Evolutionary conservation across 2,329 filamentous ascomycete genomes (phyloP).

Genomic region (Cordyceps cateniannulata): DNA sequence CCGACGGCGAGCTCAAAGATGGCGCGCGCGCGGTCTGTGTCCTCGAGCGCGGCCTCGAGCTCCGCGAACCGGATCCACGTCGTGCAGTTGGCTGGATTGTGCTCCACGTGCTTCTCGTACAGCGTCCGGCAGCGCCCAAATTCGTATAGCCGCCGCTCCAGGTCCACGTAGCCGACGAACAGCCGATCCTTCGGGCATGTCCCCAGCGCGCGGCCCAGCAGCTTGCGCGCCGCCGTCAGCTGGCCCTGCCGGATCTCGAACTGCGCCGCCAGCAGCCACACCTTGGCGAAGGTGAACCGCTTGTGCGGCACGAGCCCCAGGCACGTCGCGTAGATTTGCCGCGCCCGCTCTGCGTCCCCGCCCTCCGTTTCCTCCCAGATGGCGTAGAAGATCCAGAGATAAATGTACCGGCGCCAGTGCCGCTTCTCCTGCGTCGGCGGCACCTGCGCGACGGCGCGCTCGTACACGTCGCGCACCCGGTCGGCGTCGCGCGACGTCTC

Average conservation of each 20-base stretch:
- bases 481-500: conserved; percentile 78
- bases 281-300: conserved; percentile 93
- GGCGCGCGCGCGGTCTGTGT: conserved; percentile 77
- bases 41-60: conserved; percentile 84
- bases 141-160: conserved; percentile 91
- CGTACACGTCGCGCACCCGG: conserved; percentile 85
- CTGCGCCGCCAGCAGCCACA: conserved; percentile 90
- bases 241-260: conserved; percentile 88
- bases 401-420: conserved; percentile 95
- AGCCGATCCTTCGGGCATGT: conserved; percentile 95
- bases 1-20: conserved; percentile 88
- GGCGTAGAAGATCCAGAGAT: conserved; percentile 96
- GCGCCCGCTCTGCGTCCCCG: conserved; percentile 69
- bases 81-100: conserved; percentile 82
- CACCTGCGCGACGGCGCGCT: conserved; percentile 89
- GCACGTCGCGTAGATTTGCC: conserved; percentile 87
- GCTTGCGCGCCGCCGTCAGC: conserved; percentile 74
- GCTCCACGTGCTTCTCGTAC: conserved; percentile 91
- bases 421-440: conserved; percentile 94
- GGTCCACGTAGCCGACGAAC: conserved; percentile 86
- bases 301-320: conserved; percentile 87
- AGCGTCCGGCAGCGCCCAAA: conserved; percentile 85
- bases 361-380: conserved; percentile 88
- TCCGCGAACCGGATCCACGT: conserved; percentile 97
- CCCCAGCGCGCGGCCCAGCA: conserved; percentile 81